Evolutionary conservation across 352 stramenopile genomes (phyloP).

Genomic region (Pythium angustatum): DNA sequence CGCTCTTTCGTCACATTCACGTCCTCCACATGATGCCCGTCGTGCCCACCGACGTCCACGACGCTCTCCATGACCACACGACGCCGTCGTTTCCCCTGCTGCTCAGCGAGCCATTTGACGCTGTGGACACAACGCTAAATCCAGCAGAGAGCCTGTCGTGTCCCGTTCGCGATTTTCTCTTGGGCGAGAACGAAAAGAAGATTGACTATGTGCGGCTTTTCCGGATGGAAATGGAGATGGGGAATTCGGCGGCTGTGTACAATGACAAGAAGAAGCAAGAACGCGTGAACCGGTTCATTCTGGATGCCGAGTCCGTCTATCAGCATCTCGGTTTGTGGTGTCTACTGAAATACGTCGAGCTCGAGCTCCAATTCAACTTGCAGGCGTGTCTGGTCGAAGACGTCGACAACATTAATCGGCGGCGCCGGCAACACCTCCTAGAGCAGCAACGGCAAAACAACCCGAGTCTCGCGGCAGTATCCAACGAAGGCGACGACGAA

Average conservation of each 20-base stretch:
- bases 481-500: not conserved
- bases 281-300: constrained; percentile 70
- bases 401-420: constrained; percentile 59
- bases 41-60: constrained; percentile 21
- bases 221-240: constrained; percentile 62
- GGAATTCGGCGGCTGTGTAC: constrained; percentile 69
- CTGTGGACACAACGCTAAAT: not conserved
- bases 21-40: constrained; percentile 66
- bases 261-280: constrained; percentile 78
- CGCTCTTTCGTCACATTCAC: constrained; percentile 61
- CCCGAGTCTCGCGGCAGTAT: not conserved
- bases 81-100: constrained; percentile 44
- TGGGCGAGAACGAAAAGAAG: constrained; percentile 69
- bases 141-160: constrained; percentile 7
- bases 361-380: constrained; percentile 76
- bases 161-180: constrained; percentile 58
- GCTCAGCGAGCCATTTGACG: constrained; percentile 47
- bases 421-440: constrained; percentile 28
- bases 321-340: constrained; percentile 74
- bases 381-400: constrained; percentile 68
- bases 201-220: constrained; percentile 67
- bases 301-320: constrained; percentile 63
- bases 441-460: constrained; percentile 23
- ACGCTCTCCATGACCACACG: constrained; percentile 19
- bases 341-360: constrained; percentile 76